Percentiles rank a stretch among this genome's conserved stretches.
phyloP scores from a whole-genome alignment of 1,284 basidiomycete genomes.

The Calocybe gambosa region DNA sequence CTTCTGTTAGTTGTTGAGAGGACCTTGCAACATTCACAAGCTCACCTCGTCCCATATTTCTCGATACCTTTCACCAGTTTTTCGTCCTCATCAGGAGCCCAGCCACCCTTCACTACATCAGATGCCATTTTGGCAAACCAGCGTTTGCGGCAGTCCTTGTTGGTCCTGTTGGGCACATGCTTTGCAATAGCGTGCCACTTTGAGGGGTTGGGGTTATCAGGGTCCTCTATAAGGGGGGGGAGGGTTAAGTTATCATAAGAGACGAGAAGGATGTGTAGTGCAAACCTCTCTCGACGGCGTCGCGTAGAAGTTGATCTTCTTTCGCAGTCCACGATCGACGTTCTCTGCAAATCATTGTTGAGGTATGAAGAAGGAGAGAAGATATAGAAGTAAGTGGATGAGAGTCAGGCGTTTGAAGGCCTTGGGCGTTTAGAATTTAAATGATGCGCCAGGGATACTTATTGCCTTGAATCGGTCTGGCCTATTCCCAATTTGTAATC shows the following conservation, averaged over 20 bases:
- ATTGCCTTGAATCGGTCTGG: constrained; percentile 11
- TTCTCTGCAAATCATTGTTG: constrained; percentile 38
- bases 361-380: constrained; percentile 2
- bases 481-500: constrained; percentile 21
- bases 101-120: constrained; percentile 52
- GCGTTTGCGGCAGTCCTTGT: constrained; percentile 55
- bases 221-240: constrained; percentile 36
- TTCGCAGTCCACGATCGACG: constrained; percentile 50
- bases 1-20: not conserved
- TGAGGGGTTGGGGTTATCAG: constrained; percentile 44
- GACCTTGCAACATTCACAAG: not conserved
- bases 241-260: constrained; percentile 5
- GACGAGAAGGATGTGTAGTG: not conserved
- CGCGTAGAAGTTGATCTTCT: constrained; percentile 48
- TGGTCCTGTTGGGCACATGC: constrained; percentile 51
- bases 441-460: constrained; percentile 26
- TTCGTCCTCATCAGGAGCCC: constrained; percentile 53
- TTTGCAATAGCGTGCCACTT: constrained; percentile 58
- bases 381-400: constrained; percentile 15
- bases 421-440: constrained; percentile 23
- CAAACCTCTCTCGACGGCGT: constrained; percentile 45
- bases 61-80: constrained; percentile 48
- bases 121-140: constrained; percentile 59
- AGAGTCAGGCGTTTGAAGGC: constrained; percentile 19
- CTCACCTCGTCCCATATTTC: constrained; percentile 44